Evolutionary conservation across 495 filamentous ascomycete genomes (phyloP), one percentile per base, ranked within the genome.

Genomic region (Usnea hakonensis): DNA sequence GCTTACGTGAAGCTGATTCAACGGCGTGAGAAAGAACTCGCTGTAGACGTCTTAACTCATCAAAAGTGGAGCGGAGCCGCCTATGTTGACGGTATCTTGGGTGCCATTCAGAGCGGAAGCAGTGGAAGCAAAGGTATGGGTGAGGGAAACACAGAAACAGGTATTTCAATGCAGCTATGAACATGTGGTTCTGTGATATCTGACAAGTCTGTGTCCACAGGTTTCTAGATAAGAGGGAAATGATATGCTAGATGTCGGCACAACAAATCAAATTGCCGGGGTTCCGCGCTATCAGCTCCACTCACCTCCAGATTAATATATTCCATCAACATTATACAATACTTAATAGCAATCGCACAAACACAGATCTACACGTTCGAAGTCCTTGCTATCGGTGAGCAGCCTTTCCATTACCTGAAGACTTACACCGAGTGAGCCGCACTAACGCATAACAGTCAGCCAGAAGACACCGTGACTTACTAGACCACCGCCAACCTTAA

Each of bases 11-110:
- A 95, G 37, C 74, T 96, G 7, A 84, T 98, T 41, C 94, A 98
- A 71, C 75, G 81, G 41, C 81, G 87, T 55, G 94, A 98, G 79
- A 96, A 96, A 77, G 93, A 96, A 62, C 72, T 94, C 9, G 91
- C 90, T 17, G 90, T 91, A 26, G 94, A 98, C 70, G 94, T 98
- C 19, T 78, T 98, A 61, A 98, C 93, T 37, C 94, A 98, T 73
- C 94, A 98, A 79, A 96, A 95, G 69, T 98, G 94, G 93, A 96
- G 91, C 68, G 94, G 94, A 14, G 94, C 94, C 0, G 78, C 78
- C 21, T 96, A 96, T 70, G 86, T 97, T 62, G 94, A 98, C 76
- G 93, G 91, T 3, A 94, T 98, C 38, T 68, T 98, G 37, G 92
- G 93, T 3, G 85, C 88, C 2, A 93, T 97, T 64, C 90, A 95